These are phyloP conservation scores for Trebouxiophyceae sp. DNA, from an alignment of 163 green algal species.

Conservation along the genomic window DNA sequence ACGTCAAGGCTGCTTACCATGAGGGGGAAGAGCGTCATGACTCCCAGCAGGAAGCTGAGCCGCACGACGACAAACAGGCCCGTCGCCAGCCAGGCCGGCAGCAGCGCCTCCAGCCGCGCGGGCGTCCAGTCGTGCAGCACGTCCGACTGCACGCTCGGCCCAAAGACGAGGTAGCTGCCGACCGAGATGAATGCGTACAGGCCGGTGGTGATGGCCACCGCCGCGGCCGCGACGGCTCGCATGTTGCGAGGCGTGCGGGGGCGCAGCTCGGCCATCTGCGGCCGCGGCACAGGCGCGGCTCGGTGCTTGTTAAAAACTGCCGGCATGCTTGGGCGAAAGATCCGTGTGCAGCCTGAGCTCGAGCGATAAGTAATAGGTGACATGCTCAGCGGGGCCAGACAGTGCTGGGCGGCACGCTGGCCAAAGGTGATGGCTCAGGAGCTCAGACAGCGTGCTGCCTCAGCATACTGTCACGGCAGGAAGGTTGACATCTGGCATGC, in stretches of 20 bases:
- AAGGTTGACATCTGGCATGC: too few species aligned
- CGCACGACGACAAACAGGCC: not conserved
- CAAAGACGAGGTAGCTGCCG: constrained; percentile 6
- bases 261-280: not conserved
- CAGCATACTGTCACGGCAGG: too few species aligned
- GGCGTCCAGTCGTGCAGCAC: constrained; percentile 7
- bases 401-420: too few species aligned
- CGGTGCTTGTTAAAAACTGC: too few species aligned
- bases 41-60: constrained; percentile 2
- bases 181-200: constrained; percentile 6
- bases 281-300: too few species aligned
- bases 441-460: too few species aligned
- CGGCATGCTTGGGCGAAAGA: too few species aligned
- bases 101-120: not conserved
- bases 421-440: too few species aligned
- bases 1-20: not conserved
- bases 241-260: not conserved
- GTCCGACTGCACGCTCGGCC: not conserved
- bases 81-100: not conserved
- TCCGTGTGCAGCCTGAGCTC: too few species aligned
- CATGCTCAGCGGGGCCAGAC: too few species aligned
- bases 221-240: not conserved
- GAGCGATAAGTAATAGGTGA: too few species aligned
- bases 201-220: not conserved
- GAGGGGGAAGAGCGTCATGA: constrained; percentile 2